phyloP scores from a whole-genome alignment of 768 basidiomycete species.

The Pleurotus citrinopileatus region DNA sequence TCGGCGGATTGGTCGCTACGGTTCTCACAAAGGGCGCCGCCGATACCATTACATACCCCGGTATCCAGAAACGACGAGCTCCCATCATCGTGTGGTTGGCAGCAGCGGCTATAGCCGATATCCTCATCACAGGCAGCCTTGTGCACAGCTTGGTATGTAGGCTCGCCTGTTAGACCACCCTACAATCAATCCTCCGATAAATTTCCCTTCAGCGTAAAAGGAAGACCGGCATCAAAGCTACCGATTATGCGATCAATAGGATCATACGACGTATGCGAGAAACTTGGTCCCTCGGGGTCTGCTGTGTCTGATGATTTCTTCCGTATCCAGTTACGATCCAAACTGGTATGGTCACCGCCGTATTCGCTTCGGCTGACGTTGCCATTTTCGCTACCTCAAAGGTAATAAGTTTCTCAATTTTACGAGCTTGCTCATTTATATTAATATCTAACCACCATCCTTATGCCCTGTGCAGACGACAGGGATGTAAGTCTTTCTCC shows the following conservation, averaged over 20 bases:
- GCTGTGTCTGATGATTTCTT: constrained; percentile 10
- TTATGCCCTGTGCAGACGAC: constrained; percentile 3
- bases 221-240: constrained; percentile 32
- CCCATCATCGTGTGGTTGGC: constrained; percentile 42
- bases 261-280: constrained; percentile 30
- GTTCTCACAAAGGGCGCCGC: too few relatives aligned
- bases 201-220: constrained; percentile 27
- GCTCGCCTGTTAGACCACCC: too few relatives aligned
- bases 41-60: constrained; percentile 22
- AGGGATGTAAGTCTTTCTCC: constrained; percentile 7
- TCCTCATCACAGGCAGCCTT: constrained; percentile 42
- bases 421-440: too few relatives aligned
- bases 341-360: constrained; percentile 25
- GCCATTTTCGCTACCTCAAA: constrained; percentile 24
- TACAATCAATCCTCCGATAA: too few relatives aligned
- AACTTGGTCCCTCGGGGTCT: background rate
- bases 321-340: constrained; percentile 23
- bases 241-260: constrained; percentile 31
- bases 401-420: too few relatives aligned
- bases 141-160: constrained; percentile 38
- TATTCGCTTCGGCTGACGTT: constrained; percentile 28
- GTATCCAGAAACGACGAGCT: constrained; percentile 27
- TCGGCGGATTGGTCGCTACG: too few relatives aligned
- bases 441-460: too few relatives aligned
- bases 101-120: constrained; percentile 40